These are phyloP conservation scores for Trichoderma orchidacearum DNA, from an alignment of 495 filamentous ascomycete species.

Conservation along the genomic window DNA sequence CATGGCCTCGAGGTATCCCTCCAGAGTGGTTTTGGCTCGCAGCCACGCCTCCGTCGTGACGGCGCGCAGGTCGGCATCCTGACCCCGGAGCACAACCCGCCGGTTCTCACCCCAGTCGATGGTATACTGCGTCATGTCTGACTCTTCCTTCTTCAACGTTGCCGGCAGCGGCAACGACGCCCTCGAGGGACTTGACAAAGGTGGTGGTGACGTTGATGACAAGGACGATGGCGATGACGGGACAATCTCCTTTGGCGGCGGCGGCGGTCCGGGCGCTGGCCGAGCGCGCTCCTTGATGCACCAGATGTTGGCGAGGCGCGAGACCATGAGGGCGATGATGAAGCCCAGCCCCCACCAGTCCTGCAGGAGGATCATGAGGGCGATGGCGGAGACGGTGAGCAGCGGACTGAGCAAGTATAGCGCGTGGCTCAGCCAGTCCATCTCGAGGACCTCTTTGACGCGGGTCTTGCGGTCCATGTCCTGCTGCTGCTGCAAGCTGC, in stretches of 20 bases:
- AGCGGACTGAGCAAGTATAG: constrained; percentile 30
- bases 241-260: background rate
- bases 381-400: constrained; percentile 26
- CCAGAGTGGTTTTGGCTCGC: constrained; percentile 30
- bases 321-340: constrained; percentile 31
- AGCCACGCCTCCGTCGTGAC: constrained; percentile 44
- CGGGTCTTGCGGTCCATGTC: constrained; percentile 15
- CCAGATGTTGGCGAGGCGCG: constrained; percentile 39
- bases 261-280: constrained; percentile 6
- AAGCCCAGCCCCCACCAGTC: constrained; percentile 40
- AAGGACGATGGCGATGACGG: background rate
- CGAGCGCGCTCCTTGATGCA: constrained; percentile 35
- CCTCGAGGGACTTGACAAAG: background rate
- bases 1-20: constrained; percentile 29
- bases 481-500: background rate
- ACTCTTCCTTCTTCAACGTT: background rate
- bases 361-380: constrained; percentile 22
- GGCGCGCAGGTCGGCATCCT: constrained; percentile 40
- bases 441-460: constrained; percentile 6
- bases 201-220: background rate
- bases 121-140: constrained; percentile 14
- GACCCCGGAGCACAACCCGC: constrained; percentile 31
- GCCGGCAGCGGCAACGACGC: background rate
- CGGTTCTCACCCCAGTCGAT: constrained; percentile 7
- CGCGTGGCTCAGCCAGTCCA: constrained; percentile 24